Conservation (phyloP, 2,329 filamentous ascomycete genomes). For the Alternaria burnsii region DNA sequence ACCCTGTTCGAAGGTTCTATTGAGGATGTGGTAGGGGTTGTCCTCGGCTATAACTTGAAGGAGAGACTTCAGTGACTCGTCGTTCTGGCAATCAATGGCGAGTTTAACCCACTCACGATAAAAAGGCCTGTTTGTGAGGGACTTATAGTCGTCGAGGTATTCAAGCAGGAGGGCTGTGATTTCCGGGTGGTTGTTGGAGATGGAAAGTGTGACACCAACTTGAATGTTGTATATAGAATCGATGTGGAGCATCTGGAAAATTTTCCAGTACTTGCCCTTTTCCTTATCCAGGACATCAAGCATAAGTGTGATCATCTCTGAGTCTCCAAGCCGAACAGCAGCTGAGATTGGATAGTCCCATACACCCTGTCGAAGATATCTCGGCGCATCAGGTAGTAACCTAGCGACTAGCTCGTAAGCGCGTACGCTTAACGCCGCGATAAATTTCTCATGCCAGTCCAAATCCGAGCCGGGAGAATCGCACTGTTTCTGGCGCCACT, state of each 20-base stretch:
- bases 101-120: background rate
- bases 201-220: background rate
- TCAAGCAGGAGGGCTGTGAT: background rate
- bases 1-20: background rate
- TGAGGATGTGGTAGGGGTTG: background rate
- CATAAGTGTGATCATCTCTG: background rate
- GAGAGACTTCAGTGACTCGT: background rate
- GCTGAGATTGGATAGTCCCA: background rate
- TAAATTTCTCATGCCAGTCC: background rate
- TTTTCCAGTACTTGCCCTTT: background rate
- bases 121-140: background rate
- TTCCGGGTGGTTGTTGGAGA: background rate
- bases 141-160: background rate
- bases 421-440: background rate
- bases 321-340: background rate
- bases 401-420: background rate
- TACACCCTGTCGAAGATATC: background rate
- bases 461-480: background rate
- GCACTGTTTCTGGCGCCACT: background rate
- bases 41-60: background rate
- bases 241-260: rapidly evolving
- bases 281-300: background rate
- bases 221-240: background rate
- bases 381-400: background rate
- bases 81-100: no score